Evolutionary conservation across 2,329 filamentous ascomycete genomes (phyloP).

Genomic region (Paraphoma chrysanthemicola): DNA sequence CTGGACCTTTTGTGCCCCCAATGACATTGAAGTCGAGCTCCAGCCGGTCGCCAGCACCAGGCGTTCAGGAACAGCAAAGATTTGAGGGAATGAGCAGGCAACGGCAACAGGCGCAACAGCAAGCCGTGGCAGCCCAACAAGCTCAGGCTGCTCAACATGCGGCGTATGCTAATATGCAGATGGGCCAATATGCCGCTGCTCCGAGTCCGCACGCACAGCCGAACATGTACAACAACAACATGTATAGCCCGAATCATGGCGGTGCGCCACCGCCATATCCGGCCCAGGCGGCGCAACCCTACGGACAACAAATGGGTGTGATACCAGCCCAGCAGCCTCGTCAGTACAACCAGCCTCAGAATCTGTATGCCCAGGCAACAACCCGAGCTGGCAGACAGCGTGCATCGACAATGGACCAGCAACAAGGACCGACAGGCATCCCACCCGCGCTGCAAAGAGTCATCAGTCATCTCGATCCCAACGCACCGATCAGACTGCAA

Average conservation of each 20-base stretch:
- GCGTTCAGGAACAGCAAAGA: constrained; percentile 94
- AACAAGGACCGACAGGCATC: constrained; percentile 89
- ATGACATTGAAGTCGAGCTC: constrained; percentile 94
- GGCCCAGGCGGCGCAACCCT: constrained; percentile 66
- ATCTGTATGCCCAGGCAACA: constrained; percentile 75
- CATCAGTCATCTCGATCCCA: constrained; percentile 94
- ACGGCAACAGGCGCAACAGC: constrained; percentile 64
- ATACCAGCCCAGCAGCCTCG: constrained; percentile 47
- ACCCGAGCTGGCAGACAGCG: constrained; percentile 82
- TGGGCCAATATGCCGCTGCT: constrained; percentile 58
- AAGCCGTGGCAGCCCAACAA: constrained; percentile 63
- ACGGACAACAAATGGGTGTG: constrained; percentile 64
- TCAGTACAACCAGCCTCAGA: constrained; percentile 68
- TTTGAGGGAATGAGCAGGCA: constrained; percentile 94
- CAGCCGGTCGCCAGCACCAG: constrained; percentile 86
- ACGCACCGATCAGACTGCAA: constrained; percentile 89
- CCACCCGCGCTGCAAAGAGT: constrained; percentile 92
- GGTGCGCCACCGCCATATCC: constrained; percentile 81
- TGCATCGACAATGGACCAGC: constrained; percentile 95
- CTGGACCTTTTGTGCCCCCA: constrained; percentile 92
- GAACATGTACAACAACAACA: constrained; percentile 79
- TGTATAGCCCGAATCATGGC: constrained; percentile 74
- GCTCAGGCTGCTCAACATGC: constrained; percentile 66
- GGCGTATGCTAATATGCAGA: constrained; percentile 69
- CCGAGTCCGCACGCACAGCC: constrained; percentile 58